Conservation (phyloP, 2,329 filamentous ascomycete species). For the Talaromyces sp. region DNA sequence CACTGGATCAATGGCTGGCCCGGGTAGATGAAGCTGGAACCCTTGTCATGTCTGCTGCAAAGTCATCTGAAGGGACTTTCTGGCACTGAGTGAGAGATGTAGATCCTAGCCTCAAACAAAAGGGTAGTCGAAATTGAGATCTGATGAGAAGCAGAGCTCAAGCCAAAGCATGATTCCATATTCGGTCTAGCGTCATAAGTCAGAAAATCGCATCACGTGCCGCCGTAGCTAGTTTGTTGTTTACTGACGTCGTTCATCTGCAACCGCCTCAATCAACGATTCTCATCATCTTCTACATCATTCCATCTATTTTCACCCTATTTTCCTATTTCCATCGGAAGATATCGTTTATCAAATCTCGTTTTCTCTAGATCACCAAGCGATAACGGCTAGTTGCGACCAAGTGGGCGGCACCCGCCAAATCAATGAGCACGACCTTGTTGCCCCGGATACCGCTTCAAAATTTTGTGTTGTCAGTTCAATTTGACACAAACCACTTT, state of each 20-base stretch:
- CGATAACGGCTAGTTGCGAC: not conserved
- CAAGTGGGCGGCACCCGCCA: not conserved
- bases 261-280: not conserved
- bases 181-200: not conserved
- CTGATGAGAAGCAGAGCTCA: not conserved
- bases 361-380: not conserved
- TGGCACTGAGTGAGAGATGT: not conserved
- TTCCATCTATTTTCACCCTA: not conserved
- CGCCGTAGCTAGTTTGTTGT: not conserved
- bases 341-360: not conserved
- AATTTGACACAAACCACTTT: constrained; percentile 6
- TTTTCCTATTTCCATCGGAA: not conserved
- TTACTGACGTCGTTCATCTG: constrained; percentile 18
- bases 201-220: constrained; percentile 11
- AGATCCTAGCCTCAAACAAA: not conserved
- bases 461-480: not conserved
- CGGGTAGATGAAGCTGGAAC: constrained; percentile 4
- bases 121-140: not conserved
- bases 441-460: constrained; percentile 17
- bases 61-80: not conserved
- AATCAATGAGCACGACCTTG: constrained; percentile 3
- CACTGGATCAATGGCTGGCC: constrained; percentile 1
- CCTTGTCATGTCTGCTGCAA: constrained; percentile 7
- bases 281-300: not conserved
- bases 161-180: not conserved